These are phyloP conservation scores for Daldinia grandis DNA, from an alignment of 495 filamentous ascomycete species.

Conservation along the genomic window DNA sequence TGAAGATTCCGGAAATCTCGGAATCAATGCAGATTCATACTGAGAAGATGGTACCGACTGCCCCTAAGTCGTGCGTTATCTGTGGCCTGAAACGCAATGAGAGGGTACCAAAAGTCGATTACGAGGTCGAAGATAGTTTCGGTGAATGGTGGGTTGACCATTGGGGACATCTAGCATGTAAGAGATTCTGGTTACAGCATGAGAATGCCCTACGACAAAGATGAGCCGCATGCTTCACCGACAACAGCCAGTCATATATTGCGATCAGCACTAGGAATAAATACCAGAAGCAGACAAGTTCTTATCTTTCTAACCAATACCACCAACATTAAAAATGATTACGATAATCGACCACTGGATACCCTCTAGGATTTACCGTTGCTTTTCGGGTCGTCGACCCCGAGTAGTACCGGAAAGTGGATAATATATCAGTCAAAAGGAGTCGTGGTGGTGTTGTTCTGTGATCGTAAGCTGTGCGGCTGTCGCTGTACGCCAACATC, in stretches of 20 bases:
- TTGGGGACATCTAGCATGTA: slow-evolving; percentile 84
- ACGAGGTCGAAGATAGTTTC: slow-evolving; percentile 84
- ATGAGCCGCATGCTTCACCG: slow-evolving; percentile 49
- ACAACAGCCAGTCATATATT: slow-evolving; percentile 7
- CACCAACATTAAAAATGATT: neutral
- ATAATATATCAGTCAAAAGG: slow-evolving; percentile 5
- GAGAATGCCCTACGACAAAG: slow-evolving; percentile 69
- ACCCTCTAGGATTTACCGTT: neutral
- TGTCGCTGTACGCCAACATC: neutral
- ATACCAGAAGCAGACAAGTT: neutral
- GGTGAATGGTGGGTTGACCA: slow-evolving; percentile 96
- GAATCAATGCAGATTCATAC: slow-evolving; percentile 68
- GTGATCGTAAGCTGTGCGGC: neutral
- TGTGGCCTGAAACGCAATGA: slow-evolving; percentile 91
- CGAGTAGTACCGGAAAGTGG: neutral
- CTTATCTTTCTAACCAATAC: neutral
- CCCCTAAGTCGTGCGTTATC: slow-evolving; percentile 80
- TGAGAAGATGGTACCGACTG: slow-evolving; percentile 71
- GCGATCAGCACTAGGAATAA: neutral
- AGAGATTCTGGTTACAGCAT: slow-evolving; percentile 84
- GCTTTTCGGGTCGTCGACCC: neutral
- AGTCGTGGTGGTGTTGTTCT: neutral
- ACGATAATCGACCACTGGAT: neutral
- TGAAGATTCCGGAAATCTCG: slow-evolving; percentile 73
- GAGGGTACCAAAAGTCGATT: slow-evolving; percentile 75